phyloP scores from a whole-genome alignment of 2,329 filamentous ascomycete species.

The Penicillium hordei region DNA sequence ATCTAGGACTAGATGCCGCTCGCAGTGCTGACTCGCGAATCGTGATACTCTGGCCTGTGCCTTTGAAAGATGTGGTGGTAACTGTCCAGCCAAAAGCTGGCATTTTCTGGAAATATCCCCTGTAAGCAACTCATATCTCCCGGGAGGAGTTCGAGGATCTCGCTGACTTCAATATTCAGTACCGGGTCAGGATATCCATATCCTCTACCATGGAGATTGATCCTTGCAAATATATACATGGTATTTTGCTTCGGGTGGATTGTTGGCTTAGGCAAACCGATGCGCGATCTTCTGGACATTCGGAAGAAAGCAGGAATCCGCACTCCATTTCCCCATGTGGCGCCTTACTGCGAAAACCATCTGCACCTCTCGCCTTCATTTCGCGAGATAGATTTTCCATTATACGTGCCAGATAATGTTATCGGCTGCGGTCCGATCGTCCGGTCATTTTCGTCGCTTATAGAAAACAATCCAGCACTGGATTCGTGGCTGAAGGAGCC shows the following conservation, averaged over 20 bases:
- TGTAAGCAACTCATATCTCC: slow-evolving; percentile 21
- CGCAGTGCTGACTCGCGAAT: slow-evolving; percentile 36
- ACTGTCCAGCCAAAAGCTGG: slow-evolving; percentile 41
- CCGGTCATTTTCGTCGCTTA: slow-evolving; percentile 33
- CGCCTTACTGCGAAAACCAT: slow-evolving; percentile 28
- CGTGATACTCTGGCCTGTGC: slow-evolving; percentile 49
- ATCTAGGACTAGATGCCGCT: slow-evolving; percentile 47
- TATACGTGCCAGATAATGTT: slow-evolving; percentile 43
- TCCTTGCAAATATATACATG: slow-evolving; percentile 47
- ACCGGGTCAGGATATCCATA: slow-evolving; percentile 48
- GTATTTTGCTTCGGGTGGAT: slow-evolving; percentile 26
- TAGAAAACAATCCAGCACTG: slow-evolving; percentile 45
- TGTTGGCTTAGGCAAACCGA: slow-evolving; percentile 9
- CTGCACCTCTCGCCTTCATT: slow-evolving; percentile 33
- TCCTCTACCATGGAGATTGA: slow-evolving; percentile 47
- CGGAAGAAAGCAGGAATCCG: slow-evolving; percentile 29
- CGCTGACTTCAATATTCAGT: slow-evolving; percentile 26
- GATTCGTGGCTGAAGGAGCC: slow-evolving; percentile 46
- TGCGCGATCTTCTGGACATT: slow-evolving; percentile 24
- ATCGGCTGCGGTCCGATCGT: slow-evolving; percentile 52
- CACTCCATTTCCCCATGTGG: slow-evolving; percentile 29
- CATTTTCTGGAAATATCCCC: slow-evolving; percentile 36
- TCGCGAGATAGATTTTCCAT: slow-evolving; percentile 44
- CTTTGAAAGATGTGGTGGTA: slow-evolving; percentile 43
- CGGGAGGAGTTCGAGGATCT: background rate